Evolutionary conservation across 106 monocot species (phyloP), one percentile per base, ranked within the genome.

Genomic region (Agapanthus africanus): DNA sequence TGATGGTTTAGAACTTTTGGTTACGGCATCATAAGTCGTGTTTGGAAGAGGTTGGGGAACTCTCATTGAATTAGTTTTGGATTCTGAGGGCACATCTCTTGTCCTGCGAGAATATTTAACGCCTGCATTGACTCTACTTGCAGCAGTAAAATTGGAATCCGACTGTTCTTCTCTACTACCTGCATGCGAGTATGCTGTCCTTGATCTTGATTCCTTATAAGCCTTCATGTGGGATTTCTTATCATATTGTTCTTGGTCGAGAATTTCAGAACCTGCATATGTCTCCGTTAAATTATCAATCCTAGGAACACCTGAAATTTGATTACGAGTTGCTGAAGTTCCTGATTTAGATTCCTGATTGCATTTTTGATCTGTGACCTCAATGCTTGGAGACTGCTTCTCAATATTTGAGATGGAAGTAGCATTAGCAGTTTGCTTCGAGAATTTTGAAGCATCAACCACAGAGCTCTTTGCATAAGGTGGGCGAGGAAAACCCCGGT

Each of bases 31-130:
- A 18, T 54, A 5, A 35, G 31, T n/a, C 40, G 16, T 40, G 49
- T 30, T 11, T 14, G 8, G 35, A 25, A 59, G 40, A 67, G 15
- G 38, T 23, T 50, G 7, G 36, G 28, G 40, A 38, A 22, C 14
- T 65, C n/a, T 62, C 54, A 21, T 63, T 2, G 40, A 14, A 76
- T n/a, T n/a, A n/a, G n/a, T n/a, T n/a, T n/a, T n/a, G 9, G 37
- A 18, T 35, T 38, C 37, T 66, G 74, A 51, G 69, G 40, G 40
- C 47, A 68, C 30, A 64, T 50, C 73, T 38, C 66, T 77, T 37
- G 81, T 88, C 51, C 79, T 73, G 21, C 82, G 67, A 77, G 88
- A 85, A 69, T 63, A 63, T 60, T 75, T 75, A 41, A 52, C 54
- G 36, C 18, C 22, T 25, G 21, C 33, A 41, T 51, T 47, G 63